Base-by-base conservation (phyloP, 495 filamentous ascomycete species). In the Aspergillus homomorphus region DNA sequence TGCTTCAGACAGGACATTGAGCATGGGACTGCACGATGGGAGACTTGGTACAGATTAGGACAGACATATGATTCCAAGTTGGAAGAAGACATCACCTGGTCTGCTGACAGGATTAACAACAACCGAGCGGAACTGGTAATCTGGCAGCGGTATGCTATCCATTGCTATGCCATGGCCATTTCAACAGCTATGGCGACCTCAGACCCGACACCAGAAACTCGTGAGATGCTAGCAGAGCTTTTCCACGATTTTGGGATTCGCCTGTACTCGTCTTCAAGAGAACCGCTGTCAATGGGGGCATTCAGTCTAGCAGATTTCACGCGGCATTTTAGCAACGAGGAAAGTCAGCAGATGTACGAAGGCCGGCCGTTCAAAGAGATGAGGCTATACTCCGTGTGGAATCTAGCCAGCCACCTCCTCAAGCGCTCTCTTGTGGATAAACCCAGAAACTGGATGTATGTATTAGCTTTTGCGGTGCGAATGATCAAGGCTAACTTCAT, bases 61-160 rank as follows among this genome's bases (percentile, higher is more conserved):
- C 94, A 99, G 63, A 88, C 89, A 21, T 95, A 93, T 68, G 94
- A 98, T 67, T 84, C 87, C 22, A 89, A 95, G 66, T 72, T 98
- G 48, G 95, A 99, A 57, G 95, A 99, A 66, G 84, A 87, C 2
- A 88, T 95, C 12, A 87, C 92, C 6, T 98, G 95, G 94, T 87
- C 85, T n/a, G 89, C 94, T 4, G 95, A 99, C 54, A 95, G 95
- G 66, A 86, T 98, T 68, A 97, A 98, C 71, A 92, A 89, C 67
- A 87, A 89, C 60, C 84, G 84, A 45, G 71, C 75, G 7, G 90
- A 96, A 45, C 70, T 98, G 41, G 83, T 89, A 16, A 81, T 79
- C 19, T 77, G 87, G 58, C 92, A 99, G 70, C 83, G 95, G 24
- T 82, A 82, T 62, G 84, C 91, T 4, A 96, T 99, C 61, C 89